These are phyloP conservation scores for Pontederia crassipes DNA, from an alignment of 176 grass and related monocot species.

Conservation along the genomic window DNA sequence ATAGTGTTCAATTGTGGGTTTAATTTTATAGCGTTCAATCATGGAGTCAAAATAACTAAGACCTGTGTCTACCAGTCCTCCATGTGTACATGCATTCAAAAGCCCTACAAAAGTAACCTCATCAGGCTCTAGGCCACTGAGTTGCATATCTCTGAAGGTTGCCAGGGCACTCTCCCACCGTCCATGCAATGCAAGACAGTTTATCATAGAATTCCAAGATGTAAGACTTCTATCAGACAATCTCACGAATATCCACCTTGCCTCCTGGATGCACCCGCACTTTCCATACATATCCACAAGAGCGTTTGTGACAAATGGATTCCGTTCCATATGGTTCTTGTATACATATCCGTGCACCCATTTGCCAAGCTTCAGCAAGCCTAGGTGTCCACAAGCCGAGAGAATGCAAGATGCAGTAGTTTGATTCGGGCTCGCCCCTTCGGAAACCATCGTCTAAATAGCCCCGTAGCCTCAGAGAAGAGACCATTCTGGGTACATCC, in stretches of 20 bases:
- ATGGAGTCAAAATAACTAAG: conserved; percentile 47
- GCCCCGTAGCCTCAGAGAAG: neutral
- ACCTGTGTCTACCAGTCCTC: conserved; percentile 54
- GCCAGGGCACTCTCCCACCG: conserved; percentile 33
- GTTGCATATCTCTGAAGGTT: conserved; percentile 40
- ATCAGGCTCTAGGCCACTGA: conserved; percentile 31
- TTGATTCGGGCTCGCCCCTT: conserved; percentile 43
- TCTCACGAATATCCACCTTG: conserved; percentile 30
- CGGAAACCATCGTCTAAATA: conserved; percentile 4
- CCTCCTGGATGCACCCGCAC: conserved; percentile 33
- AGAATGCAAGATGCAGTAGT: conserved; percentile 50
- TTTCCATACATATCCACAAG: conserved; percentile 66
- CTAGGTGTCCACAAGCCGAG: conserved; percentile 54
- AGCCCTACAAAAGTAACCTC: conserved; percentile 63
- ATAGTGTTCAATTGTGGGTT: conserved; percentile 47
- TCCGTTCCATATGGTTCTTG: conserved; percentile 34
- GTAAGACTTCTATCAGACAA: conserved; percentile 37
- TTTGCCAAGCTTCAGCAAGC: conserved; percentile 41
- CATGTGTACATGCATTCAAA: conserved; percentile 60
- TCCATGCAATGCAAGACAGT: conserved; percentile 49
- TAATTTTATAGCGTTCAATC: conserved; percentile 33
- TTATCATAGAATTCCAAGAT: conserved; percentile 58
- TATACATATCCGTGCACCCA: conserved; percentile 48
- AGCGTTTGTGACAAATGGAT: conserved; percentile 44
- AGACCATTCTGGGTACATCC: conserved; percentile 12